These are phyloP conservation scores for Wickerhamiella vanderwaltii DNA, from an alignment of 805 yeast species.

Conservation along the genomic window DNA sequence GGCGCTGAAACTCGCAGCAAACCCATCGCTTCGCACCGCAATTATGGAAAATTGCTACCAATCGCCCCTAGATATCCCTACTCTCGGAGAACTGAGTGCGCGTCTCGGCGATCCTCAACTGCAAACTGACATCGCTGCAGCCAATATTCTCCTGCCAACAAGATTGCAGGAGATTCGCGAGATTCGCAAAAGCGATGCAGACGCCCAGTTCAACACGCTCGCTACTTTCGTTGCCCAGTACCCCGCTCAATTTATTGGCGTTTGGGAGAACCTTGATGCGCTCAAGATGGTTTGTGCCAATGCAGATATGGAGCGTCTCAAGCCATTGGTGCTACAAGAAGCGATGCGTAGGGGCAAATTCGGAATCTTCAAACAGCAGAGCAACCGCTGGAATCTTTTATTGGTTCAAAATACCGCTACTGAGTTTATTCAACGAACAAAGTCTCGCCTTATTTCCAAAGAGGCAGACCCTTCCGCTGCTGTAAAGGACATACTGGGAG, in stretches of 20 bases:
- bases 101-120: not conserved
- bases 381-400: not conserved
- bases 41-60: slow-evolving; percentile 1
- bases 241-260: not conserved
- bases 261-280: slow-evolving; percentile 1
- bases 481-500: not conserved
- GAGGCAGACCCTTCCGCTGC: not conserved
- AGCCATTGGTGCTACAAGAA: slow-evolving; percentile 16
- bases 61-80: not conserved
- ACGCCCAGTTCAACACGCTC: not conserved
- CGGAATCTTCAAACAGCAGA: slow-evolving; percentile 18
- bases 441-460: not conserved
- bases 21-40: not conserved
- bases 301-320: not conserved
- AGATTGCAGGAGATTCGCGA: not conserved
- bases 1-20: not conserved
- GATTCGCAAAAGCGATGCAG: not conserved
- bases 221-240: not conserved
- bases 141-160: not conserved
- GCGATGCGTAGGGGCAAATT: slow-evolving; percentile 21
- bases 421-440: slow-evolving; percentile 5
- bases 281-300: not conserved
- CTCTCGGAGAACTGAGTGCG: not conserved
- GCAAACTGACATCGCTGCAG: slow-evolving; percentile 1
- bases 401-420: not conserved